Conservation (phyloP, 2,329 filamentous ascomycete species). For the Colletotrichum coccodes region DNA sequence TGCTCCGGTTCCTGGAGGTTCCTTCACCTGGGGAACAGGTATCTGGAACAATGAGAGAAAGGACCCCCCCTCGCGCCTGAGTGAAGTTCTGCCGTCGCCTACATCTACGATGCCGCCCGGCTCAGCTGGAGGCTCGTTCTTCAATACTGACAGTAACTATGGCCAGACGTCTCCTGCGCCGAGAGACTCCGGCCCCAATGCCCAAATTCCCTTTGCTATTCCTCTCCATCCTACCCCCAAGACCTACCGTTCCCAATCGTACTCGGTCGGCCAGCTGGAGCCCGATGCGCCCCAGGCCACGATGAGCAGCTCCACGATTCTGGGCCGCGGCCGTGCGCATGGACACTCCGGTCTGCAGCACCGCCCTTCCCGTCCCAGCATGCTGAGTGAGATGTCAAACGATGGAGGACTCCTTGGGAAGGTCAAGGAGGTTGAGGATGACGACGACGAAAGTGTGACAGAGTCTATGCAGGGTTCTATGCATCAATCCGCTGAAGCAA, state of each 20-base stretch:
- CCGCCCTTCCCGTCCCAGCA: slow-evolving; percentile 81
- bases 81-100: slow-evolving; percentile 80
- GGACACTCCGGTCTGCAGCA: slow-evolving; percentile 79
- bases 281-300: slow-evolving; percentile 63
- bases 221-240: slow-evolving; percentile 91
- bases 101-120: slow-evolving; percentile 68
- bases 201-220: slow-evolving; percentile 86
- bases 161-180: slow-evolving; percentile 62
- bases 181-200: slow-evolving; percentile 63
- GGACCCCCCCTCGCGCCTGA: slow-evolving; percentile 78
- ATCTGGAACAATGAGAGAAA: slow-evolving; percentile 87
- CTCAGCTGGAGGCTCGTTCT: slow-evolving; percentile 57
- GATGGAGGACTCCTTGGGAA: slow-evolving; percentile 72
- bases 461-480: slow-evolving; percentile 64
- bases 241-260: slow-evolving; percentile 94
- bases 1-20: slow-evolving; percentile 51
- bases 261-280: slow-evolving; percentile 92
- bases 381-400: slow-evolving; percentile 78
- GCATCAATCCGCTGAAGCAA: slow-evolving; percentile 66
- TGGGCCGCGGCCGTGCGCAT: slow-evolving; percentile 60
- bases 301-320: slow-evolving; percentile 58
- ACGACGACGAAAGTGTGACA: slow-evolving; percentile 69
- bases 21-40: slow-evolving; percentile 80
- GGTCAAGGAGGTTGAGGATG: slow-evolving; percentile 76
- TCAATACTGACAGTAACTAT: slow-evolving; percentile 55